phyloP scores from a whole-genome alignment of 768 basidiomycete genomes.

The Fomitopsis serialis region DNA sequence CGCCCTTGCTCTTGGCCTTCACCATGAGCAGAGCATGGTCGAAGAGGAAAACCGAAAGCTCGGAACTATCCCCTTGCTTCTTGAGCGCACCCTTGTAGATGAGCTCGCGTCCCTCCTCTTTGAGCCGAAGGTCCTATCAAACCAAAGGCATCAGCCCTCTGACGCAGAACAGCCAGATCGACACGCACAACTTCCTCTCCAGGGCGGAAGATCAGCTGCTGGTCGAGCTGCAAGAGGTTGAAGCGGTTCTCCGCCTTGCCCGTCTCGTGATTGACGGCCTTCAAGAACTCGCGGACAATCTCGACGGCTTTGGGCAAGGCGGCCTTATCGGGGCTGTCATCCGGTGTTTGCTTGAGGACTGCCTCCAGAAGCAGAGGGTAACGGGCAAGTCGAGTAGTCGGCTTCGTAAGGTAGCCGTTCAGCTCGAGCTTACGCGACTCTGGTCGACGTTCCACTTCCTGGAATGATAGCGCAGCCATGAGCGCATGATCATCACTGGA shows the following conservation, averaged over 20 bases:
- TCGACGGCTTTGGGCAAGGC: conserved; percentile 71
- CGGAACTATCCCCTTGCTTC: conserved; percentile 79
- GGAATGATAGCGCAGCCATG: conserved; percentile 1
- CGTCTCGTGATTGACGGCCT: conserved; percentile 86
- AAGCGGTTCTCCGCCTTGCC: conserved; percentile 96
- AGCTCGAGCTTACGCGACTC: conserved; percentile 95
- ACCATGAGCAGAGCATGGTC: conserved; percentile 96
- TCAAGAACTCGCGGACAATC: conserved; percentile 77
- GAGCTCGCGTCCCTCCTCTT: conserved; percentile 86
- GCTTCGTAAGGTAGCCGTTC: conserved; percentile 97
- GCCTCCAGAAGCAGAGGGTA: conserved; percentile 93
- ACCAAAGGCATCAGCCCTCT: too few species aligned
- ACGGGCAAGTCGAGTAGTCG: conserved; percentile 94
- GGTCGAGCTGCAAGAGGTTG: conserved; percentile 89
- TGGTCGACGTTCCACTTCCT: conserved; percentile 88
- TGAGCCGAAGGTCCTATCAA: conserved; percentile 72
- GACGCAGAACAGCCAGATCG: background rate
- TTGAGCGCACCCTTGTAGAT: conserved; percentile 88
- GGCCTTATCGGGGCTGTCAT: conserved; percentile 83
- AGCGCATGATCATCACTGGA: conserved; percentile 5
- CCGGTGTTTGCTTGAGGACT: conserved; percentile 86
- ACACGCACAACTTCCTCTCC: conserved; percentile 82
- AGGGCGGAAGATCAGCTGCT: conserved; percentile 83
- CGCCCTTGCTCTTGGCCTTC: conserved; percentile 87
- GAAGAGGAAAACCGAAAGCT: conserved; percentile 90